Percentiles rank a stretch among this genome's conserved stretches.
These are phyloP conservation scores for Rhodotorula babjevae DNA, from an alignment of 768 basidiomycete species.

Conservation along the genomic window DNA sequence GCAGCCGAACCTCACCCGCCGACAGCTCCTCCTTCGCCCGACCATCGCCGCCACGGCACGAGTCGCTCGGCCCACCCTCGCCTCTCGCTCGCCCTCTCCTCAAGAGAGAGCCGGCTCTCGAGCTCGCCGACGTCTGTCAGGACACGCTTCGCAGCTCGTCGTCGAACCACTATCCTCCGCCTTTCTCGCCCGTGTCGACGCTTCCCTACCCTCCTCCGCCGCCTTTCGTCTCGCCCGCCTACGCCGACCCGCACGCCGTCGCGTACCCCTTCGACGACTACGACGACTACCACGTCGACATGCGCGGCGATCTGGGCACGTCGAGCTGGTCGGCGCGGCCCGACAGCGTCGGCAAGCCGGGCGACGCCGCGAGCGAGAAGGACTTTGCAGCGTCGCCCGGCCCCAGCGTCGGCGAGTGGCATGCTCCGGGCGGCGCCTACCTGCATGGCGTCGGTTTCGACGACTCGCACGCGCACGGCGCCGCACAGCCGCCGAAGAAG, in stretches of 20 bases:
- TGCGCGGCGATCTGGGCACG: too few species aligned
- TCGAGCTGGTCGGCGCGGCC: background rate
- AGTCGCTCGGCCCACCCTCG: too few species aligned
- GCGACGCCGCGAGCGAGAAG: background rate
- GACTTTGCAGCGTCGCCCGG: background rate
- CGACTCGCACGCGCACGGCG: too few species aligned
- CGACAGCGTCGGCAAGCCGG: too few species aligned
- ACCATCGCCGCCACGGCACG: too few species aligned
- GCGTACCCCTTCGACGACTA: background rate
- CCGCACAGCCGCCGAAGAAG: too few species aligned
- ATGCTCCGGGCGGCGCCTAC: background rate
- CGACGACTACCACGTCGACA: too few species aligned
- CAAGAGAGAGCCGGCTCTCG: too few species aligned
- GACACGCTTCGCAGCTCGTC: background rate
- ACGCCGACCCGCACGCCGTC: background rate
- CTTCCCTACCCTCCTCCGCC: background rate
- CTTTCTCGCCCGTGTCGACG: background rate
- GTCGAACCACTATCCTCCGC: background rate
- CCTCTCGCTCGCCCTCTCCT: background rate
- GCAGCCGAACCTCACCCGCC: too few species aligned
- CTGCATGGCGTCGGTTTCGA: conserved; percentile 20
- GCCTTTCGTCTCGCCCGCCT: background rate
- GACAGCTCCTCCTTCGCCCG: too few species aligned
- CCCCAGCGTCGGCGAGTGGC: background rate
- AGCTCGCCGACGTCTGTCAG: too few species aligned